phyloP scores from a whole-genome alignment of 2,329 filamentous ascomycete species.

The Apiospora hydei region DNA sequence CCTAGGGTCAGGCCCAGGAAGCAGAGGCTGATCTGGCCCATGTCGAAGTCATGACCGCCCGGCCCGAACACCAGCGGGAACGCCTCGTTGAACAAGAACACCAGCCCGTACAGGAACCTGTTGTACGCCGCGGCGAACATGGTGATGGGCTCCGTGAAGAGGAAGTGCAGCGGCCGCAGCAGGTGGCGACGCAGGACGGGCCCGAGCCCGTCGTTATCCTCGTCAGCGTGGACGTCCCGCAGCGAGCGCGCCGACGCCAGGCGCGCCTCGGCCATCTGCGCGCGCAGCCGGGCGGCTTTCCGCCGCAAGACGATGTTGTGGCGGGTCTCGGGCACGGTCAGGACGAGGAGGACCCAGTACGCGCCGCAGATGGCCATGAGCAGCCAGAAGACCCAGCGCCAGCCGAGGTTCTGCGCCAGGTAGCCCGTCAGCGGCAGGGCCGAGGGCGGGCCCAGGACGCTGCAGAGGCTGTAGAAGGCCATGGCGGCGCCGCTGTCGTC shows the following conservation, averaged over 20 bases:
- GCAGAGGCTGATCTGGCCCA: neutral
- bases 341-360: no score
- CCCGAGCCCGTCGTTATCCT: slow-evolving; percentile 72
- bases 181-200: slow-evolving; percentile 58
- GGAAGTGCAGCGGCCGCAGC: slow-evolving; percentile 40
- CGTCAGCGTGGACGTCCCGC: slow-evolving; percentile 49
- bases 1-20: neutral
- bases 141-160: slow-evolving; percentile 71
- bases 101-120: slow-evolving; percentile 59
- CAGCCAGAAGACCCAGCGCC: no score
- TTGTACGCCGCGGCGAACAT: slow-evolving; percentile 67
- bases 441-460: slow-evolving; percentile 67
- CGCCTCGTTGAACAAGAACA: slow-evolving; percentile 45
- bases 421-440: slow-evolving; percentile 71
- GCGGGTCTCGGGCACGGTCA: no score
- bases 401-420: slow-evolving; percentile 51
- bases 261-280: no score
- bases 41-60: neutral
- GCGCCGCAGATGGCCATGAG: no score
- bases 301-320: no score
- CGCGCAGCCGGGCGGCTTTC: no score
- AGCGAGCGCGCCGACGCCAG: no score
- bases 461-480: slow-evolving; percentile 66
- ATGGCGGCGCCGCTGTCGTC: slow-evolving; percentile 58
- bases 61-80: neutral